A percentile compares a stretch with the other conserved stretches of the same genome.
Conservation (phyloP, 371 early-diverging fungal genomes). For the Entomophthora muscae region DNA sequence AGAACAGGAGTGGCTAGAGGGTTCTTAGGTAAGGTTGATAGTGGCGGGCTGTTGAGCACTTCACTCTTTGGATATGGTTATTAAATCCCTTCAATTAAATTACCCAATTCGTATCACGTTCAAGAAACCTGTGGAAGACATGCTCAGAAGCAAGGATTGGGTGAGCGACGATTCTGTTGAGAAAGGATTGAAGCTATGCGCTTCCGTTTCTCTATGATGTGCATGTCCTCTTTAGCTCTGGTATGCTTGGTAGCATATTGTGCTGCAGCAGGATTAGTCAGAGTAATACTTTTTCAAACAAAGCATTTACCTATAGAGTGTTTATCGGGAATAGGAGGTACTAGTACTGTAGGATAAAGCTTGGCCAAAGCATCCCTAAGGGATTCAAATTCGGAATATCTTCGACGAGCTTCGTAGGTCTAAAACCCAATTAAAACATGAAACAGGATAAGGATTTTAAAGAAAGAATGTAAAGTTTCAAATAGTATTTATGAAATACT, state of each 20-base stretch:
- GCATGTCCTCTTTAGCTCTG: slow-evolving; percentile 70
- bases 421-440: slow-evolving; percentile 12
- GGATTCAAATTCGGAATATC: slow-evolving; percentile 92
- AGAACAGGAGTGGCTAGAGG: slow-evolving; percentile 12
- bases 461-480: too few relatives aligned
- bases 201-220: slow-evolving; percentile 71
- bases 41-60: slow-evolving; percentile 37
- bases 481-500: too few relatives aligned
- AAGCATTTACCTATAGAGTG: slow-evolving; percentile 61
- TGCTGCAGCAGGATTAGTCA: slow-evolving; percentile 24
- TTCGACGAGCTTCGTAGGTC: slow-evolving; percentile 41
- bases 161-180: slow-evolving; percentile 63
- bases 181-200: slow-evolving; percentile 75
- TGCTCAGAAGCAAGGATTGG: slow-evolving; percentile 70
- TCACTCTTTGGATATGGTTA: slow-evolving; percentile 32
- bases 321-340: slow-evolving; percentile 93
- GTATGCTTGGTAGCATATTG: slow-evolving; percentile 68
- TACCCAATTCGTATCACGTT: slow-evolving; percentile 38
- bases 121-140: slow-evolving; percentile 75
- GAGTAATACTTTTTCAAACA: too few relatives aligned
- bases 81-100: background rate
- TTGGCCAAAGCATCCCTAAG: slow-evolving; percentile 48
- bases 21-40: slow-evolving; percentile 43
- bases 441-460: too few relatives aligned
- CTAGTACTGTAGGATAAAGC: slow-evolving; percentile 61